A percentile compares a stretch with the other conserved stretches of the same genome.
These are phyloP conservation scores for Nannochloropsis granulata DNA, from an alignment of 108 stramenopile species.

Conservation along the genomic window DNA sequence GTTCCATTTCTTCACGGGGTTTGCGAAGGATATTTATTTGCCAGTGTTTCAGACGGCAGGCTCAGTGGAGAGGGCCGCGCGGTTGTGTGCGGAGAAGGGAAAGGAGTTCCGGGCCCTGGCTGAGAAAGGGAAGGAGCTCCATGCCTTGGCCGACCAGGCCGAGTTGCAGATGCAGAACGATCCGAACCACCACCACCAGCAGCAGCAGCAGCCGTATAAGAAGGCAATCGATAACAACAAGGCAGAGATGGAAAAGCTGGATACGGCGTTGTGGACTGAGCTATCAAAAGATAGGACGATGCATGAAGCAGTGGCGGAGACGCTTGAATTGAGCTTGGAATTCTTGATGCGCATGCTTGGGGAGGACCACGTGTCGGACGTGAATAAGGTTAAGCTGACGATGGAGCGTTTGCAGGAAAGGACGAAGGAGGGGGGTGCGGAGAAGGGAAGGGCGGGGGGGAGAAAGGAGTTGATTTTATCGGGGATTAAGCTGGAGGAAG, in stretches of 20 bases:
- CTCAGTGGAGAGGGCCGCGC: constrained; percentile 70
- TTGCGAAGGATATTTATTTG: constrained; percentile 85
- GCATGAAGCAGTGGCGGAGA: not conserved
- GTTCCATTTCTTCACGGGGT: constrained; percentile 81
- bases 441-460: not conserved
- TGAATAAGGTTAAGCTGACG: constrained; percentile 9
- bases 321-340: not conserved
- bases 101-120: not conserved
- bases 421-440: not conserved
- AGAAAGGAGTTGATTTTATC: not conserved
- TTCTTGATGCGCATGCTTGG: not conserved
- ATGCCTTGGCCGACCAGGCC: too few species aligned
- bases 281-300: not conserved
- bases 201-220: not conserved
- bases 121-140: not conserved
- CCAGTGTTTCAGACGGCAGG: constrained; percentile 94
- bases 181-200: not conserved
- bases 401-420: not conserved
- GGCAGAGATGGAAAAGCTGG: not conserved
- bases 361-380: constrained; percentile 46
- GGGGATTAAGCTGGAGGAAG: not conserved
- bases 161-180: too few species aligned
- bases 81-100: not conserved
- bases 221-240: not conserved
- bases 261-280: not conserved